Conservation (phyloP, 129 eudicot species). For the Scalesia atractyloides region DNA sequence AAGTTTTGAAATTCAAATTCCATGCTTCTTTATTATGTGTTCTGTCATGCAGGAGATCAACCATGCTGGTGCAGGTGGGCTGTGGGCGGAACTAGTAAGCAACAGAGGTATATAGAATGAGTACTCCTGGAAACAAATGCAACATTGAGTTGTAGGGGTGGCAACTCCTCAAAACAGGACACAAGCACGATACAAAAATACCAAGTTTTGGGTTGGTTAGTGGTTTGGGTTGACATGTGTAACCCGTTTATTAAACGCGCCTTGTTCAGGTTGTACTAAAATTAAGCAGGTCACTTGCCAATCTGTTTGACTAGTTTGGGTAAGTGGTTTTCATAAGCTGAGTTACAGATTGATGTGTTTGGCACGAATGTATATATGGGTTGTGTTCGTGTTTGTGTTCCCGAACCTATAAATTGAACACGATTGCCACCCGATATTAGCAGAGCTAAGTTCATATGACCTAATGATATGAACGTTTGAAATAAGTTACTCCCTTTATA, state of each 20-base stretch:
- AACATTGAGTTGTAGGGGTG: conserved; percentile 3
- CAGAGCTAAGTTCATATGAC: neutral
- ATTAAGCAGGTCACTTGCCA: neutral
- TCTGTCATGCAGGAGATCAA: conserved; percentile 71
- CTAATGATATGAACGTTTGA: neutral
- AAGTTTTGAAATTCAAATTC: neutral
- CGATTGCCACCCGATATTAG: neutral
- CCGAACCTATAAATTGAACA: neutral
- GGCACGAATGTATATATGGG: neutral
- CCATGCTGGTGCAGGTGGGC: conserved; percentile 99
- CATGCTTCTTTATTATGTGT: conserved; percentile 13
- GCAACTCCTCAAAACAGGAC: neutral
- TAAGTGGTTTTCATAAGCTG: neutral
- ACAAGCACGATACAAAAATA: neutral
- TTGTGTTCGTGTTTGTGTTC: neutral
- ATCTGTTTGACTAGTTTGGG: neutral
- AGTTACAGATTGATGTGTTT: neutral
- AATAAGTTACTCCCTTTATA: neutral
- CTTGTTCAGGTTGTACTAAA: too few species aligned
- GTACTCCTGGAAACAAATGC: neutral
- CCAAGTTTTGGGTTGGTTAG: neutral
- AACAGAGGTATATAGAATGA: conserved; percentile 63
- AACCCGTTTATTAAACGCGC: neutral
- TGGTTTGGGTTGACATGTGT: neutral
- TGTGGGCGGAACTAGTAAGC: conserved; percentile 95